Conservation (phyloP, 1,139 yeast species). For the Pichia sp. region DNA sequence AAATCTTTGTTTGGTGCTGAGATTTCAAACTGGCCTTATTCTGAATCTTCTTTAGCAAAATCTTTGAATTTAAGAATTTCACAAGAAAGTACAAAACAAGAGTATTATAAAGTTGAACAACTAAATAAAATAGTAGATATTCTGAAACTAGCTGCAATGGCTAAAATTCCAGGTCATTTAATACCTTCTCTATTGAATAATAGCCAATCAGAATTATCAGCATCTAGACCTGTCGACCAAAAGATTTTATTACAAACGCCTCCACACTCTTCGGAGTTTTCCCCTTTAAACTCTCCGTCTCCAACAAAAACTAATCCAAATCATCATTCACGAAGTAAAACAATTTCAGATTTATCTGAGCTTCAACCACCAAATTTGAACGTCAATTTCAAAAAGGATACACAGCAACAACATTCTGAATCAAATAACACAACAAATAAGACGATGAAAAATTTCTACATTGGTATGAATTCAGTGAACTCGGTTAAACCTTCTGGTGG, state of each 20-base stretch:
- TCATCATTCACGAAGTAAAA: slow-evolving; percentile 16
- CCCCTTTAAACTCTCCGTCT: slow-evolving; percentile 9
- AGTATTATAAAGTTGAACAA: slow-evolving; percentile 61
- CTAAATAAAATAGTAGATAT: slow-evolving; percentile 56
- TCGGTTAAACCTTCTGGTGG: slow-evolving; percentile 4
- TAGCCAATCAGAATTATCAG: neutral
- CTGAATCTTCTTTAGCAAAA: slow-evolving; percentile 57
- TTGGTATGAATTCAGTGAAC: slow-evolving; percentile 32
- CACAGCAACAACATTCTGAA: neutral
- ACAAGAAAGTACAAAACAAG: slow-evolving; percentile 83
- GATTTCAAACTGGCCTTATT: slow-evolving; percentile 48
- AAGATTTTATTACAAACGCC: neutral
- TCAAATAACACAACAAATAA: slow-evolving; percentile 19
- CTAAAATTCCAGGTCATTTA: slow-evolving; percentile 59
- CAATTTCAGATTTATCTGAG: slow-evolving; percentile 16
- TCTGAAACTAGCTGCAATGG: slow-evolving; percentile 52
- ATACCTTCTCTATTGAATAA: slow-evolving; percentile 56
- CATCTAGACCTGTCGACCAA: neutral
- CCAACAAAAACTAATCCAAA: slow-evolving; percentile 4
- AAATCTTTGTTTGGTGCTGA: slow-evolving; percentile 46
- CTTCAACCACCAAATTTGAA: neutral
- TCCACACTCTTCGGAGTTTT: neutral
- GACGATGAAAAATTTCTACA: slow-evolving; percentile 37
- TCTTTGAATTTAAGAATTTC: slow-evolving; percentile 62
- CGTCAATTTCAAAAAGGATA: neutral